phyloP scores from a whole-genome alignment of 768 basidiomycete species.

The Naganishia vaughanmartiniae region DNA sequence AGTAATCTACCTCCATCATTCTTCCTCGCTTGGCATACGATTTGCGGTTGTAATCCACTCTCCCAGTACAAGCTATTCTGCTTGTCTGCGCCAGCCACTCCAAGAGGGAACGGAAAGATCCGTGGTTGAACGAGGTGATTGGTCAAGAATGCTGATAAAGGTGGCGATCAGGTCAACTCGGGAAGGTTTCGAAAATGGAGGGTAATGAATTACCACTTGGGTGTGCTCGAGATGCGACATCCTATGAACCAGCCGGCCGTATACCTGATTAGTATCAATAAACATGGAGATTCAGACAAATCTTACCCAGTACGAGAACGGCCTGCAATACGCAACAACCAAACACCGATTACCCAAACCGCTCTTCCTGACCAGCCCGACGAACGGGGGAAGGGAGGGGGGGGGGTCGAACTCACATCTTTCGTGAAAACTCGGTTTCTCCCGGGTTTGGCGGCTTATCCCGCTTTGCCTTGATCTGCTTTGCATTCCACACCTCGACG shows the following conservation, averaged over 20 bases:
- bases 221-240: conserved; percentile 31
- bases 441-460: conserved; percentile 28
- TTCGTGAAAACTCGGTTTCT: conserved; percentile 30
- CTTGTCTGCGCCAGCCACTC: conserved; percentile 27
- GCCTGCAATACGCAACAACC: neutral
- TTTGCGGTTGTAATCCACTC: conserved; percentile 30
- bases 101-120: conserved; percentile 33
- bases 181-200: neutral
- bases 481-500: conserved; percentile 33
- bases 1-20: neutral
- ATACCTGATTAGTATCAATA: neutral
- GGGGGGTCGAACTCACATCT: conserved; percentile 31
- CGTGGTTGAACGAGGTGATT: conserved; percentile 25
- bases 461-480: conserved; percentile 26
- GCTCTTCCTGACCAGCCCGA: neutral
- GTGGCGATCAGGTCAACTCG: neutral
- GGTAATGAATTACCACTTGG: conserved; percentile 23
- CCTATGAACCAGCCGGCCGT: neutral
- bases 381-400: too few relatives aligned
- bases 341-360: neutral
- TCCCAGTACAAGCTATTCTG: conserved; percentile 31
- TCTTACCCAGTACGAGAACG: conserved; percentile 32
- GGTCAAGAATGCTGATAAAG: conserved; percentile 23
- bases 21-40: conserved; percentile 8
- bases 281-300: neutral